phyloP scores from a whole-genome alignment of 306 rosid species.

The Lablab purpureus region DNA sequence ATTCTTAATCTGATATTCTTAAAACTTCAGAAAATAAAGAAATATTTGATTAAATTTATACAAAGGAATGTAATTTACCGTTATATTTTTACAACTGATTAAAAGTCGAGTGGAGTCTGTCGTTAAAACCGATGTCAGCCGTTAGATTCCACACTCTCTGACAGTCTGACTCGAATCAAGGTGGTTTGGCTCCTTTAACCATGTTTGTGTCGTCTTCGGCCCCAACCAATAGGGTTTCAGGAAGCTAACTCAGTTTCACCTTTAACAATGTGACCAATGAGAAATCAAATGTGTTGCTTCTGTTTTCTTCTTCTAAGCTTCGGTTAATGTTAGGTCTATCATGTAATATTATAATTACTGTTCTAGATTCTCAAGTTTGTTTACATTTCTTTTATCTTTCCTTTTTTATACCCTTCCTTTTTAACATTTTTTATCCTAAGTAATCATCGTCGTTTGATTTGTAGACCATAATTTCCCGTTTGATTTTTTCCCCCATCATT shows the following conservation, averaged over 20 bases:
- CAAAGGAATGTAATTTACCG: too few relatives aligned
- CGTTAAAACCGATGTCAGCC: neutral
- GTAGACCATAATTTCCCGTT: neutral
- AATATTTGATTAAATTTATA: too few relatives aligned
- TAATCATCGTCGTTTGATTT: conserved; percentile 2
- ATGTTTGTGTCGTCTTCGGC: neutral
- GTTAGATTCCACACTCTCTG: neutral
- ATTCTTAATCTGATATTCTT: too few relatives aligned
- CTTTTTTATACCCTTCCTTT: neutral
- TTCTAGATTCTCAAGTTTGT: neutral
- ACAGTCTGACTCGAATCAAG: neutral
- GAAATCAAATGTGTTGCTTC: too few relatives aligned
- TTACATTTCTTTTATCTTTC: neutral
- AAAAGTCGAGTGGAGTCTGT: too few relatives aligned
- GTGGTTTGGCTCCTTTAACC: neutral
- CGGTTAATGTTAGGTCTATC: neutral
- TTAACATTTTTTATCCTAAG: neutral
- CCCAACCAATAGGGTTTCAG: neutral
- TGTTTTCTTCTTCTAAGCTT: neutral
- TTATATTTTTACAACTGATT: too few relatives aligned
- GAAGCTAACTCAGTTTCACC: neutral
- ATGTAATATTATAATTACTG: neutral
- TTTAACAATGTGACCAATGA: neutral
- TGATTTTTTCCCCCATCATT: neutral
- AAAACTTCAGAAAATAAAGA: too few relatives aligned